Base-by-base conservation (phyloP, 257 asterid genomes). In the Handroanthus guayacan region DNA sequence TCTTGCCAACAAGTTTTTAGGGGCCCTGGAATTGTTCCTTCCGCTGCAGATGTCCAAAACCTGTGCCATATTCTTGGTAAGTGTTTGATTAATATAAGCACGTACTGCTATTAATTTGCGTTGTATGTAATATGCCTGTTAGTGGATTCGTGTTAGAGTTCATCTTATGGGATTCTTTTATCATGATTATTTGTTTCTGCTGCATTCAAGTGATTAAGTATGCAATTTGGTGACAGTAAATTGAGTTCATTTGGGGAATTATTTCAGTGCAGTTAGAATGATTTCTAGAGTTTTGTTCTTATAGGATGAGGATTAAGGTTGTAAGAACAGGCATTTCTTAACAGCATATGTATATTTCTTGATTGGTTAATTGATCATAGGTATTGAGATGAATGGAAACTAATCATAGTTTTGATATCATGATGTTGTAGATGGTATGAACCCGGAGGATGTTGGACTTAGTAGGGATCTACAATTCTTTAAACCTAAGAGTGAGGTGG, bases 391-490 rank as follows among this genome's bases (percentile, higher is more conserved):
- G 12, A 44, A 14, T 12, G 12, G 45, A 41, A 44, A 18, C 60
- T 72, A 58, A 60, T 44, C 34, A 31, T 38, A 17, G 9, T 47
- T 25, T 57, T 60, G 6, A 34, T 38, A 5, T 18, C 4, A 8
- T 80, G 3, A 1, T 41, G 69, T 79, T 78, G 69, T 56, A 93
- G 98, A 89, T 81, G 76, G 56, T 34, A 88, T 91, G 96, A 78
- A 67, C 67, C 92, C 94, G 6, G 93, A 89, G 74, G 97, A 93
- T 68, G 89, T 93, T 13, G 98, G 97, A 50, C 90, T 93, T 6
- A 87, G 80, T 54, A 79, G 17, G 63, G 83, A 83, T 80, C 79
- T 91, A 25, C 90, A 83, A 11, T 93, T 93, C 91, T 93, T 93
- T 45, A 80, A 87, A 71, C 87, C 82, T 0, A 79, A 83, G 77